A percentile compares a stretch with the other conserved stretches of the same genome.
phyloP scores from a whole-genome alignment of 1,284 basidiomycete species.

The Xanthoconium separans region DNA sequence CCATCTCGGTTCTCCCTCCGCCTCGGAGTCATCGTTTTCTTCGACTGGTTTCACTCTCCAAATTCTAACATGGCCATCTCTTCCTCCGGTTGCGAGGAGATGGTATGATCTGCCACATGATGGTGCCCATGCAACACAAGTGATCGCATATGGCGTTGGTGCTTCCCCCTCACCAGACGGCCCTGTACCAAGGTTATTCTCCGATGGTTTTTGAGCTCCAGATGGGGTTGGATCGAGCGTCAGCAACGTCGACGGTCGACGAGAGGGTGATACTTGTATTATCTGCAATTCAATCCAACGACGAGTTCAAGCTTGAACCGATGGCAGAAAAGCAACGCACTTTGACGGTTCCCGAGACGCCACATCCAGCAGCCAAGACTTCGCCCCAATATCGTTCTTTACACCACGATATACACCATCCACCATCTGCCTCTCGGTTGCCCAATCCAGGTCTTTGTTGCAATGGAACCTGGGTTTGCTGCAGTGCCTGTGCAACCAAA shows the following conservation, averaged over 20 bases:
- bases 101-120: slow-evolving; percentile 90
- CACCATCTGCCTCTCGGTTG: slow-evolving; percentile 80
- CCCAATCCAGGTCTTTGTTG: slow-evolving; percentile 53
- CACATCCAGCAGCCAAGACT: slow-evolving; percentile 74
- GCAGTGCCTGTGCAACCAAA: slow-evolving; percentile 59
- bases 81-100: slow-evolving; percentile 82
- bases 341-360: slow-evolving; percentile 72
- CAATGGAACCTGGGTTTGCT: slow-evolving; percentile 51
- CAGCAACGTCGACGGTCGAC: slow-evolving; percentile 44
- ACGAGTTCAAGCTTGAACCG: neutral
- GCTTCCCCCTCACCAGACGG: slow-evolving; percentile 31
- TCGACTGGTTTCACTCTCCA: slow-evolving; percentile 73
- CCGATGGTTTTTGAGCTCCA: slow-evolving; percentile 19
- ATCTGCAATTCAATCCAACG: slow-evolving; percentile 42
- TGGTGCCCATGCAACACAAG: slow-evolving; percentile 87
- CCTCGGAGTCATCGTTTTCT: slow-evolving; percentile 39
- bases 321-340: slow-evolving; percentile 38
- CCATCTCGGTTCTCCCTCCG: slow-evolving; percentile 61
- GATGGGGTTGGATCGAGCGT: slow-evolving; percentile 42
- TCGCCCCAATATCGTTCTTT: slow-evolving; percentile 94
- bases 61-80: slow-evolving; percentile 85
- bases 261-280: slow-evolving; percentile 58
- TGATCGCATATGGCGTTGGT: slow-evolving; percentile 59
- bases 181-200: slow-evolving; percentile 23
- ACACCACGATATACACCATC: slow-evolving; percentile 93